Percentiles rank a stretch among this genome's conserved stretches.
Evolutionary conservation across 2,329 filamentous ascomycete species (phyloP).

Genomic region (Beauveria australis): DNA sequence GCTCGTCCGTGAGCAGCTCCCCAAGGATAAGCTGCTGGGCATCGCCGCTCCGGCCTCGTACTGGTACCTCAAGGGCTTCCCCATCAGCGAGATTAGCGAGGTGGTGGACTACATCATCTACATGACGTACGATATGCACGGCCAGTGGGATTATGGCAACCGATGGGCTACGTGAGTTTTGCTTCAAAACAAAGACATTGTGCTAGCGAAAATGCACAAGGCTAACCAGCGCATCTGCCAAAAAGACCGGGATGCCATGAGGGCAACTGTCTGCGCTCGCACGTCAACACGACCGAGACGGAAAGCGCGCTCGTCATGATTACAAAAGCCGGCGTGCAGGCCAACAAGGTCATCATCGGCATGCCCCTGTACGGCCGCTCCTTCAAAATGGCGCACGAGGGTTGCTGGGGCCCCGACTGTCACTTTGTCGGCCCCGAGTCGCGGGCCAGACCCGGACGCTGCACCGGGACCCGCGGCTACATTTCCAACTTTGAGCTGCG

Average conservation of each 20-base stretch:
- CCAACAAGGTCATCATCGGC: slow-evolving; percentile 23
- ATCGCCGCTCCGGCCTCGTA: slow-evolving; percentile 29
- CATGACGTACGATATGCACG: slow-evolving; percentile 70
- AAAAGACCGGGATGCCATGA: slow-evolving; percentile 18
- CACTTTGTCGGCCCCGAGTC: slow-evolving; percentile 19
- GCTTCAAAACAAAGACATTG: neutral
- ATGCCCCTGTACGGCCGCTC: slow-evolving; percentile 22
- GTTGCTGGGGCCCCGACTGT: slow-evolving; percentile 19
- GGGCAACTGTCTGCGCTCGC: slow-evolving; percentile 27
- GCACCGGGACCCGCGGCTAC: slow-evolving; percentile 19
- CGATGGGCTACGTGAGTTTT: slow-evolving; percentile 10
- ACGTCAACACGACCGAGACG: slow-evolving; percentile 33
- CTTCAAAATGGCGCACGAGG: slow-evolving; percentile 20
- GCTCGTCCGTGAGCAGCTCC: slow-evolving; percentile 12
- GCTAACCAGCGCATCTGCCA: neutral
- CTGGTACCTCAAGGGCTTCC: slow-evolving; percentile 37
- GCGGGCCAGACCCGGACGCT: slow-evolving; percentile 18
- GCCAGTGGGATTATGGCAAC: slow-evolving; percentile 47
- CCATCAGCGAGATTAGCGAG: slow-evolving; percentile 36
- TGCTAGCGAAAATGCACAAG: no score
- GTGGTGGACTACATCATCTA: slow-evolving; percentile 50
- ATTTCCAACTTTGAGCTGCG: slow-evolving; percentile 23
- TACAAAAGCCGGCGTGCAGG: slow-evolving; percentile 26
- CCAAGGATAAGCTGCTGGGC: slow-evolving; percentile 12
- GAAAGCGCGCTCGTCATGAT: slow-evolving; percentile 27